Evolutionary conservation across 2,329 filamentous ascomycete species (phyloP), one percentile per base, ranked within the genome.

Genomic region (Claviceps africana): DNA sequence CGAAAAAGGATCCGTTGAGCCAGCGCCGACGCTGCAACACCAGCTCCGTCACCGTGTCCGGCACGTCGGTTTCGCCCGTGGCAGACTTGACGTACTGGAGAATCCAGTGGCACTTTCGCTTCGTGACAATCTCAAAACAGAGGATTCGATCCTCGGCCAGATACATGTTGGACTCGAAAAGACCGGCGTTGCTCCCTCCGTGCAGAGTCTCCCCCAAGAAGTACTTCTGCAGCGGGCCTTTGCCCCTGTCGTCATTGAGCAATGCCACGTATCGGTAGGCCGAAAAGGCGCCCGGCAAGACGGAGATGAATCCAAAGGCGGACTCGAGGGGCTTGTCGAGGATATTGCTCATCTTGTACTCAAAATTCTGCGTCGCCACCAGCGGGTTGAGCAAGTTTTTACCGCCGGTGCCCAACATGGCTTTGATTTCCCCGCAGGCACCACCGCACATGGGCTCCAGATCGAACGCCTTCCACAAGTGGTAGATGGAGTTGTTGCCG

Each of bases 311-410:
- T 47, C 93, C 93, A 67, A 98, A 98, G 0, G 91, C 88, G 4
- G 91, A 97, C 66, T 98, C 93, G 42, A 98, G 74, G 2, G 93
- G 93, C 72, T 98, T 98, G 68, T 98, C 93, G 45, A 98, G 78
- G 64, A 98, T 98, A 64, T 98, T 98, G 67, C 88, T 95, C 86
- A 98, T 95, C 77, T 98, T 98, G 78, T 98, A 98, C 72, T 98
- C 93, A 61, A 98, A 98, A 65, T 98, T 98, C 63, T 98, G 93
- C 1, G 90, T 90, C 2, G 93, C 93, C 22, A 98, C 87, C 4
- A 98, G 78, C 0, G 93, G 93, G 63, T 97, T 98, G 58, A 96
- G 67, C 37, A 98, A 78, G 61, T 94, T 89, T 68, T 86, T 91
- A 57, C 91, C 90, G 53, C 78, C 82, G 3, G 81, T 81, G 28